These are phyloP conservation scores for Vitis riparia DNA, from an alignment of 164 flowering plant genomes.

Conservation along the genomic window DNA sequence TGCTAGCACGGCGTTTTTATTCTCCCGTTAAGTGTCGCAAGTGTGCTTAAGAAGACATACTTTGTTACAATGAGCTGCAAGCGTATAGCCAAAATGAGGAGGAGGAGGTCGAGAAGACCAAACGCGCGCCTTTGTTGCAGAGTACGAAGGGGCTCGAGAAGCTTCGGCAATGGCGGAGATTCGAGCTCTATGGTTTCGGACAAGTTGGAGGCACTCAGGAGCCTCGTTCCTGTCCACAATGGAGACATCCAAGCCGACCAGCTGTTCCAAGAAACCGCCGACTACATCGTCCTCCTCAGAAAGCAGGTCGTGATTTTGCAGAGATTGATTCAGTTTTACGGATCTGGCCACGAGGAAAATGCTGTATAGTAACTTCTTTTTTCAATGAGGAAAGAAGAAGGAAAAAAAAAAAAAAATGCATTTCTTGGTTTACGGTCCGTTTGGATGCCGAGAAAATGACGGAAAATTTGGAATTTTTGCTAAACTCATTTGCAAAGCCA, in stretches of 20 bases:
- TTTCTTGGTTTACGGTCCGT: no score
- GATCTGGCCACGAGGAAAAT: constrained; percentile 15
- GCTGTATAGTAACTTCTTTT: background rate
- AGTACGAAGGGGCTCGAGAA: background rate
- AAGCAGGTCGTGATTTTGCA: constrained; percentile 68
- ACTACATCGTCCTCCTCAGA: constrained; percentile 57
- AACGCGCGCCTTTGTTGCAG: constrained; percentile 12
- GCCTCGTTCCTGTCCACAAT: constrained; percentile 43
- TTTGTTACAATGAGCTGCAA: no score
- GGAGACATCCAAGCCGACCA: constrained; percentile 42
- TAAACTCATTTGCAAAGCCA: no score
- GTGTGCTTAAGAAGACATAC: no score
- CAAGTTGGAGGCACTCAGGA: constrained; percentile 44
- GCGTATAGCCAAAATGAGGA: no score
- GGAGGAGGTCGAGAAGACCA: constrained; percentile 8
- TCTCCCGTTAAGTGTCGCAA: no score
- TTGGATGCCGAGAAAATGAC: no score
- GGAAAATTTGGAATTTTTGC: no score
- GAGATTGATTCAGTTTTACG: constrained; percentile 54
- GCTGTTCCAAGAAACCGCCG: constrained; percentile 68
- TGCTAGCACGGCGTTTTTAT: no score
- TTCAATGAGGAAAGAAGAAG: no score
- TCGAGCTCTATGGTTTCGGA: constrained; percentile 22
- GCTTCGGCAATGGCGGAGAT: constrained; percentile 10
- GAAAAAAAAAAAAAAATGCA: no score